Conservation (phyloP, 139 green algal species). For the Chlamydomonas asymmetrica region DNA sequence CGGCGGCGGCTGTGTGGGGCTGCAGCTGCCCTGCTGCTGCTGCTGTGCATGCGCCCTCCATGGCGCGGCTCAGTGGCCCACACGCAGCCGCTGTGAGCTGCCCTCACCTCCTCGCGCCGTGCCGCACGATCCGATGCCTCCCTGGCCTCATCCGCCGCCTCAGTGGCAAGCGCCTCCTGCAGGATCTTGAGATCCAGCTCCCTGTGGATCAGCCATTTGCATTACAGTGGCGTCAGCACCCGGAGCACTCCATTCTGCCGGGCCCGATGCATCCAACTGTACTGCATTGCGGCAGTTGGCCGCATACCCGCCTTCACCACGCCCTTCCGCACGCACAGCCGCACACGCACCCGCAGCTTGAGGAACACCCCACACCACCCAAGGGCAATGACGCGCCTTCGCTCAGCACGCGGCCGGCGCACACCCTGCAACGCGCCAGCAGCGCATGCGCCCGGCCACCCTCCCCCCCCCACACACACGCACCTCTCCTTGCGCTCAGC, state of each 20-base stretch:
- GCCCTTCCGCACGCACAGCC: background rate
- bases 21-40: too few relatives aligned
- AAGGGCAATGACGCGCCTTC: too few relatives aligned
- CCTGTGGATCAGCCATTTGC: slow-evolving; percentile 17
- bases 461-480: slow-evolving; percentile 5
- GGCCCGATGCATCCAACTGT: background rate
- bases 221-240: background rate
- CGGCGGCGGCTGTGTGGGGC: too few relatives aligned
- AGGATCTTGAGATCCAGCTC: slow-evolving; percentile 56
- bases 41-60: too few relatives aligned
- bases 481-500: slow-evolving; percentile 47
- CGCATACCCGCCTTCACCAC: background rate
- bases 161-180: slow-evolving; percentile 51
- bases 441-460: background rate
- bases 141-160: slow-evolving; percentile 49
- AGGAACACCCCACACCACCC: too few relatives aligned
- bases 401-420: too few relatives aligned
- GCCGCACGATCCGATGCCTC: slow-evolving; percentile 45
- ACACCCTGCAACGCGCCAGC: background rate
- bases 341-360: too few relatives aligned
- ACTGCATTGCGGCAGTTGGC: background rate
- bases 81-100: background rate
- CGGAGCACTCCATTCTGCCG: background rate
- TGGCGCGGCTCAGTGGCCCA: too few relatives aligned
- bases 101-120: slow-evolving; percentile 37